Evolutionary conservation across 805 yeast species (phyloP).

Genomic region (Candida glaebosa): DNA sequence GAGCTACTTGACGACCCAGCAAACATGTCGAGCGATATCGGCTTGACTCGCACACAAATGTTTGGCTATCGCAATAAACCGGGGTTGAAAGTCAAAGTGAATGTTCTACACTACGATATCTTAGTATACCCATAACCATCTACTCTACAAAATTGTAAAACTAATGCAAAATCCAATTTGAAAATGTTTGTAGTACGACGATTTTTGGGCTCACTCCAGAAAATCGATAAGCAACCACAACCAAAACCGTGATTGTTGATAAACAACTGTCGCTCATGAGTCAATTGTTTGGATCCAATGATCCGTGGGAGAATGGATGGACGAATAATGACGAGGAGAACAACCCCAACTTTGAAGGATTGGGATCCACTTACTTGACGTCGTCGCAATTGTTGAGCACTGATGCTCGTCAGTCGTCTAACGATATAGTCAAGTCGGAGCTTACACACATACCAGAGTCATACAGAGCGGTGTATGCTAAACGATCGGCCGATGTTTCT

Average conservation of each 20-base stretch:
- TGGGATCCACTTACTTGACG: constrained; percentile 17
- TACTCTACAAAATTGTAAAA: neutral
- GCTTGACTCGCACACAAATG: constrained; percentile 1
- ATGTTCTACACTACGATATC: neutral
- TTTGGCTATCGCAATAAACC: neutral
- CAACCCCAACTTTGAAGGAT: constrained; percentile 4
- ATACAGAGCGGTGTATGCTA: constrained; percentile 19
- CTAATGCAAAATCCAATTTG: too few species aligned
- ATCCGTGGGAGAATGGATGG: constrained; percentile 43
- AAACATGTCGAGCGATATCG: constrained; percentile 2
- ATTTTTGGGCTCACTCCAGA: too few species aligned
- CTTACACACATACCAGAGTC: constrained; percentile 27
- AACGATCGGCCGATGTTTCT: constrained; percentile 14
- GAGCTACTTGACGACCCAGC: neutral
- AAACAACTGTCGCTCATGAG: too few species aligned
- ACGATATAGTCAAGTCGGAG: constrained; percentile 9
- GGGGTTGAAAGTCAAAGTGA: neutral
- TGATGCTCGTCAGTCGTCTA: constrained; percentile 5
- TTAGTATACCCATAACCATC: neutral
- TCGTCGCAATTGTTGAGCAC: constrained; percentile 22
- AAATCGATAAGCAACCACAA: neutral
- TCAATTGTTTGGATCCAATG: constrained; percentile 15
- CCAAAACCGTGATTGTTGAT: neutral
- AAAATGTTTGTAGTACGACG: too few species aligned
- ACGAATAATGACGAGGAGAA: constrained; percentile 14